Evolutionary conservation across 192 early-diverging fungal genomes (phyloP).

Genomic region (Coemansia sp.): DNA sequence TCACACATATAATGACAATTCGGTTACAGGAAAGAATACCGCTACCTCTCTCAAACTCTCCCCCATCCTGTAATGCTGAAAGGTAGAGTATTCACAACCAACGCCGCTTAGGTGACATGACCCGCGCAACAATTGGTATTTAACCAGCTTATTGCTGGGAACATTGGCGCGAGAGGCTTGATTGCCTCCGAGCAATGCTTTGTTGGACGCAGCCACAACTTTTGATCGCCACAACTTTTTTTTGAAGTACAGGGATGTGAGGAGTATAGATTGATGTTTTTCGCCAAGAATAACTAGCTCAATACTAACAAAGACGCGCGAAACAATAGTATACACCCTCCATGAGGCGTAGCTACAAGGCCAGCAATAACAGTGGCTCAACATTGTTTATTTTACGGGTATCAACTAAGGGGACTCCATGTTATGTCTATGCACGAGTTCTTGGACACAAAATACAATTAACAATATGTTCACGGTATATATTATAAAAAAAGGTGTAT

Average conservation of each 20-base stretch:
- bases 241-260: neutral
- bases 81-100: neutral
- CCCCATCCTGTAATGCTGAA: neutral
- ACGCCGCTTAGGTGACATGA: neutral
- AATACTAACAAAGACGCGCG: too few relatives aligned
- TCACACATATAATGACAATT: neutral
- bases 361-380: neutral
- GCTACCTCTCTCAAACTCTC: neutral
- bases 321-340: neutral
- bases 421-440: neutral
- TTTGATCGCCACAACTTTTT: neutral
- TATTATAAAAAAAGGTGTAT: neutral
- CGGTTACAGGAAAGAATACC: neutral
- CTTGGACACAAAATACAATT: neutral
- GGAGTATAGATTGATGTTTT: too few relatives aligned
- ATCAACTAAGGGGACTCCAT: neutral
- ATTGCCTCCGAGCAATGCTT: neutral
- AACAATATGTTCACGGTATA: neutral
- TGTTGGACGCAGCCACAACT: neutral
- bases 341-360: neutral
- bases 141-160: neutral
- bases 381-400: neutral
- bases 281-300: too few relatives aligned
- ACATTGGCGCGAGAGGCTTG: neutral
- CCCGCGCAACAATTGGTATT: neutral